These are phyloP conservation scores for Scutellaria baicalensis DNA, from an alignment of 257 asterid genomes.

Conservation along the genomic window DNA sequence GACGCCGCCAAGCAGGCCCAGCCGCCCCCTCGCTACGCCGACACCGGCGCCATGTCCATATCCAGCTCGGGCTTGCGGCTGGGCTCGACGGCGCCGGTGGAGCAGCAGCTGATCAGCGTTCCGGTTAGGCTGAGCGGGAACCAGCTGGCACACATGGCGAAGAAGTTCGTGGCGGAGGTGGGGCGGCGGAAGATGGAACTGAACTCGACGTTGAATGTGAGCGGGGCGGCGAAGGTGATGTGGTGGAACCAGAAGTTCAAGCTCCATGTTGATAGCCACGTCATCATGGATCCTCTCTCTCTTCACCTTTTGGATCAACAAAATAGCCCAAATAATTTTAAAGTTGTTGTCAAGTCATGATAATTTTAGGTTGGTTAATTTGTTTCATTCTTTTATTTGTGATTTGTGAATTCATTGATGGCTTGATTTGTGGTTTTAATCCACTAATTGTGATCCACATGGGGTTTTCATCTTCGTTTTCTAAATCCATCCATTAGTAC, in stretches of 20 bases:
- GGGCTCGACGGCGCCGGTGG: conserved; percentile 62
- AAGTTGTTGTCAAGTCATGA: conserved; percentile 21
- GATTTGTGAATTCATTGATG: neutral
- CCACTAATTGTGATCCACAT: no score
- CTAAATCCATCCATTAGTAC: no score
- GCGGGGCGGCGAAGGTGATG: conserved; percentile 64
- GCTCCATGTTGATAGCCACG: conserved; percentile 83
- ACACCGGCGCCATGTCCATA: conserved; percentile 72
- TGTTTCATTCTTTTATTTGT: no score
- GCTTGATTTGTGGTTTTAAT: no score
- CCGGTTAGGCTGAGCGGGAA: conserved; percentile 65
- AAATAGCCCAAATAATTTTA: conserved; percentile 42
- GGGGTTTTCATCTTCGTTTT: no score
- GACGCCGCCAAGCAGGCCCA: conserved; percentile 9
- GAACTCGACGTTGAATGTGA: conserved; percentile 58
- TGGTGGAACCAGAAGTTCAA: conserved; percentile 78
- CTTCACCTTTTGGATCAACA: conserved; percentile 75
- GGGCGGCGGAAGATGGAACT: conserved; percentile 70
- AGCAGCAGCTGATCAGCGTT: conserved; percentile 66
- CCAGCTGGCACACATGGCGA: conserved; percentile 52
- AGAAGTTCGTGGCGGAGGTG: conserved; percentile 55
- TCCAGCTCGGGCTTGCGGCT: conserved; percentile 68
- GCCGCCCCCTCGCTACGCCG: conserved; percentile 64
- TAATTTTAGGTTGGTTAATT: neutral
- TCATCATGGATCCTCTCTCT: conserved; percentile 66